Evolutionary conservation across 495 filamentous ascomycete genomes (phyloP).

Genomic region (Aspergillus avenaceus): DNA sequence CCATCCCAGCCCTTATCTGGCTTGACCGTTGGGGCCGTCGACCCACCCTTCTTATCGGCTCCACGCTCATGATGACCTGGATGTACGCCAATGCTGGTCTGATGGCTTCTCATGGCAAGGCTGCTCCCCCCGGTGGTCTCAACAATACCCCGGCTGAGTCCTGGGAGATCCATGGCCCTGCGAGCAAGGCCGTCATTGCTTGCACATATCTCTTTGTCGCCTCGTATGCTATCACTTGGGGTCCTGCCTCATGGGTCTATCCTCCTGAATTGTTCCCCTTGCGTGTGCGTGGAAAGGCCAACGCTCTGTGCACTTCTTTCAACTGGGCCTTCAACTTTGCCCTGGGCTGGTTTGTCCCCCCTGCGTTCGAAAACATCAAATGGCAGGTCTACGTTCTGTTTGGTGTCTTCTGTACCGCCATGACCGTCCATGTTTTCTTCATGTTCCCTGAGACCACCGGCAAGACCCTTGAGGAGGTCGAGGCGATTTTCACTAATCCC

Average conservation of each 20-base stretch:
- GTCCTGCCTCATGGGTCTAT: conserved; percentile 65
- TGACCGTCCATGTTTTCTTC: conserved; percentile 74
- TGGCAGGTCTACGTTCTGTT: conserved; percentile 76
- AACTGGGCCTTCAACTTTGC: conserved; percentile 85
- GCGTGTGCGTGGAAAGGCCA: conserved; percentile 59
- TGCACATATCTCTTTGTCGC: conserved; percentile 66
- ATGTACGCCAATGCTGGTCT: conserved; percentile 68
- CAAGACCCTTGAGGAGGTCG: conserved; percentile 75
- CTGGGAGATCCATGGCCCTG: conserved; percentile 29
- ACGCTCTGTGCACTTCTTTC: conserved; percentile 66
- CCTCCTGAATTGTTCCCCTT: conserved; percentile 67
- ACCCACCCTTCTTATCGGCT: conserved; percentile 61
- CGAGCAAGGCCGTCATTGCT: conserved; percentile 51
- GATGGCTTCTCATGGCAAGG: conserved; percentile 48
- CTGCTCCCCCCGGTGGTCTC: conserved; percentile 49
- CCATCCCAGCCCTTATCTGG: conserved; percentile 51
- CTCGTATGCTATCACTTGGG: conserved; percentile 55
- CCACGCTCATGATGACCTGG: conserved; percentile 63
- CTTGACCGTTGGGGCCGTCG: conserved; percentile 63
- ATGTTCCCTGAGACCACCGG: conserved; percentile 80
- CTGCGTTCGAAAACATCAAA: conserved; percentile 66
- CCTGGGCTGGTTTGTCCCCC: conserved; percentile 72
- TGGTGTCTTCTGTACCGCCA: conserved; percentile 67
- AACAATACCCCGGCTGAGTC: conserved; percentile 31
- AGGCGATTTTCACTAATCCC: conserved; percentile 63